phyloP scores from a whole-genome alignment of 345 rosid species.

The Clausena lansium region DNA sequence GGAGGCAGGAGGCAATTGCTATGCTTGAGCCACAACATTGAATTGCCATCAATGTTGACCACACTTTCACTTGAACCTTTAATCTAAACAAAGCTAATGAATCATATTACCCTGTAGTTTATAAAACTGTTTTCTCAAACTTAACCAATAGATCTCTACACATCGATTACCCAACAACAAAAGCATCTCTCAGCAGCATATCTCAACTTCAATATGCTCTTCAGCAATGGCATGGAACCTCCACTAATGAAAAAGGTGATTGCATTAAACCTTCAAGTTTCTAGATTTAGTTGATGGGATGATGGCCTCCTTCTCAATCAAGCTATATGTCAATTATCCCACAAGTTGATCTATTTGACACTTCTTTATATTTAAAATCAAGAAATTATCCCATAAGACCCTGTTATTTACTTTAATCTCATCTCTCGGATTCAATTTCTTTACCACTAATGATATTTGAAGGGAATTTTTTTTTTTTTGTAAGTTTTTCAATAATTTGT shows the following conservation, averaged over 20 bases:
- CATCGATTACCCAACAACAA: background rate
- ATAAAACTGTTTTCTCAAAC: background rate
- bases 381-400: background rate
- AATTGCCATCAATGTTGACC: background rate
- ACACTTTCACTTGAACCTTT: background rate
- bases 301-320: background rate
- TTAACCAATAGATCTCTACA: background rate
- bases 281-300: background rate
- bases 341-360: background rate
- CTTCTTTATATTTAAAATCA: background rate
- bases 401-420: background rate
- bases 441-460: background rate
- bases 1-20: too few species aligned
- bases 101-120: background rate
- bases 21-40: background rate
- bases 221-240: background rate
- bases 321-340: background rate
- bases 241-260: background rate
- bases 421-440: background rate
- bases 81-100: background rate
- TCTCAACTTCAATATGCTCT: slow-evolving; percentile 2
- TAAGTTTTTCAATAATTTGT: too few species aligned
- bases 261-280: background rate
- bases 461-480: too few species aligned
- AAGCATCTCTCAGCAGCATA: background rate